Evolutionary conservation across 2,329 filamentous ascomycete genomes (phyloP), one percentile per base, ranked within the genome.

Genomic region (Pseudocercospora ulei): DNA sequence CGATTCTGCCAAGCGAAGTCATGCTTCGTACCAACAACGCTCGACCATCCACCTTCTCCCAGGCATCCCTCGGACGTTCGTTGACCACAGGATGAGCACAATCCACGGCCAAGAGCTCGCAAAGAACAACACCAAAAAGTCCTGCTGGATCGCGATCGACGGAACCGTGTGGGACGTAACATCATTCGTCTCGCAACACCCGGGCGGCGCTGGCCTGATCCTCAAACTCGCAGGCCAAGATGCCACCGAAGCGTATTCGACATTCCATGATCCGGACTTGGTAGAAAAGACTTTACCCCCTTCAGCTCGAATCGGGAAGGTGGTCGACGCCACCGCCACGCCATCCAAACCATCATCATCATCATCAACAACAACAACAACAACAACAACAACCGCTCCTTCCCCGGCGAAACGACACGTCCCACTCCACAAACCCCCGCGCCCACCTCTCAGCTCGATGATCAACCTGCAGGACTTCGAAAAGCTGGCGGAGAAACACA

Each of bases 81-180:
- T 33, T 33, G 11, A 27, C 29, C 26, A 18, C 35, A 48, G 13
- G 22, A 49, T 47, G 47, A 28, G 39, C 19, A 30, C 39, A 12
- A 41, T 49, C 24, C 28, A 26, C 9, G 41, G 29, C 27, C 41
- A 47, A 19, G 68, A 75, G 39, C 64, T 94, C 49, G 80, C 80
- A 46, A 82, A 85, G 57, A 86, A 95, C 66, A 88, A 82, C 57
- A 78, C 80, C 2, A 58, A 72, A 38, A 76, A 87, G 11, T 87
- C 82, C 65, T 94, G 87, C 65, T 94, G 87, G 85, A 83, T 94
- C 1, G 72, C 87, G 37, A 71, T 95, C 16, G 88, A 93, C 61
- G 82, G 80, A 52, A 75, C 83, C 50, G 84, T 94, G 48, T 95
- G 90, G 65, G 84, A 93, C 68, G 82, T 92, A 42, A 92, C 85